Percentiles rank a stretch among this genome's conserved stretches.
Evolutionary conservation across 2,329 filamentous ascomycete species (phyloP).

Genomic region (Aspergillus sp.): DNA sequence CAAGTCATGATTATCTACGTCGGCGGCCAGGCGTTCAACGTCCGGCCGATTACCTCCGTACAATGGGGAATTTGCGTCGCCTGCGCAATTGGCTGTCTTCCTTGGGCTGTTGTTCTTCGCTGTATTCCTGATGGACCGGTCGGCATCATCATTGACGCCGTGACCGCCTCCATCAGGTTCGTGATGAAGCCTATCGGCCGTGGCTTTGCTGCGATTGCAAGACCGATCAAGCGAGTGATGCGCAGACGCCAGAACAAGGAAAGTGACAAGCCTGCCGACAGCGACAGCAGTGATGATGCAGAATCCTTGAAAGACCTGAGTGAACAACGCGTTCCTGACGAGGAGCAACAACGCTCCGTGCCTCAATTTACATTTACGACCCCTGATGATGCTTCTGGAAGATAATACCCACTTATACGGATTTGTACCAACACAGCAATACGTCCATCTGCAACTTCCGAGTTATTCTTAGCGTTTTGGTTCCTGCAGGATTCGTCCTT

Average conservation of each 20-base stretch:
- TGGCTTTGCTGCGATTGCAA: constrained; percentile 27
- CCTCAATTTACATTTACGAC: constrained; percentile 8
- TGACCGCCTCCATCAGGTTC: constrained; percentile 55
- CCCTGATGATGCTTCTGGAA: constrained; percentile 1
- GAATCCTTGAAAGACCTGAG: constrained; percentile 1
- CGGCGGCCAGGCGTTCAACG: constrained; percentile 77
- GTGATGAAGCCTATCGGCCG: constrained; percentile 46
- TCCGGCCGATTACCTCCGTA: constrained; percentile 65
- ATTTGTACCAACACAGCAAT: neutral
- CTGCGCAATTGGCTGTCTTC: constrained; percentile 80
- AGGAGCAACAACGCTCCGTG: constrained; percentile 5
- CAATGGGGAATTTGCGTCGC: constrained; percentile 89
- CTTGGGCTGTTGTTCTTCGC: constrained; percentile 77
- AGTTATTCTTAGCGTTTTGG: neutral
- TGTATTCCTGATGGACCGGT: constrained; percentile 71
- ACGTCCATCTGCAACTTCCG: neutral
- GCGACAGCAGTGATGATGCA: neutral
- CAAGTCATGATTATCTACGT: constrained; percentile 89
- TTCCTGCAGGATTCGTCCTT: neutral
- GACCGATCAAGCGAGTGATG: constrained; percentile 24
- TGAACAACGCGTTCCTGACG: constrained; percentile 1
- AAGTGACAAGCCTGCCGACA: neutral
- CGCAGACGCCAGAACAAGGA: constrained; percentile 12
- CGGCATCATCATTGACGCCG: constrained; percentile 45
- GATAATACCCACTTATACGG: neutral